Percentiles rank a stretch among this genome's conserved stretches.
Evolutionary conservation across 495 filamentous ascomycete genomes (phyloP).

Genomic region (Podospora pseudoanserina): DNA sequence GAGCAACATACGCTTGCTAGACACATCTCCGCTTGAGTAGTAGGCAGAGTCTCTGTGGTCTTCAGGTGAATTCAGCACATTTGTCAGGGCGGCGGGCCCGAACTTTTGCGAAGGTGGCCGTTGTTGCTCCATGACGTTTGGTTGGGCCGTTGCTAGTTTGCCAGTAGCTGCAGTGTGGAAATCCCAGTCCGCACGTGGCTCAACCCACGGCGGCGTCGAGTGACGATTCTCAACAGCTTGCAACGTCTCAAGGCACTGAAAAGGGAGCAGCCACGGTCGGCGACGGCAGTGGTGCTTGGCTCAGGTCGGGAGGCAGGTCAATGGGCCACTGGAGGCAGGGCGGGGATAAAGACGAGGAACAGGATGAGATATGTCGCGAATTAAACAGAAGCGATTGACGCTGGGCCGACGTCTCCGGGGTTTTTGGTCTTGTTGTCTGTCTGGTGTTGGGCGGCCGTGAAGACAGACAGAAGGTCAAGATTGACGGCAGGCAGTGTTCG

Average conservation of each 20-base stretch:
- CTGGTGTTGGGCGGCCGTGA: neutral
- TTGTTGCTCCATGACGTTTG: constrained; percentile 35
- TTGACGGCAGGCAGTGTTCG: neutral
- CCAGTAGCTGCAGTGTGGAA: constrained; percentile 7
- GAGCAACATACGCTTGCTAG: constrained; percentile 50
- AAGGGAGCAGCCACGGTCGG: constrained; percentile 10
- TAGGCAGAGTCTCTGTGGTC: constrained; percentile 55
- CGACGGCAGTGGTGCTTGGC: neutral
- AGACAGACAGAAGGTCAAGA: constrained; percentile 1
- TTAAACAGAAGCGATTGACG: neutral
- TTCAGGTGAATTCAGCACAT: constrained; percentile 48
- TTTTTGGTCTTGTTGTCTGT: neutral
- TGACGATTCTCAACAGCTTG: neutral
- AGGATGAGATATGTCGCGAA: neutral
- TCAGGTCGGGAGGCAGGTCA: neutral
- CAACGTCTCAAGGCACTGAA: neutral
- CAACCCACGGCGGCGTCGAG: neutral
- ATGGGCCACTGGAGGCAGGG: neutral
- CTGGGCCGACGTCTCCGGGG: neutral
- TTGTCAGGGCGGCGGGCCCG: constrained; percentile 42
- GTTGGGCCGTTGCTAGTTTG: constrained; percentile 1
- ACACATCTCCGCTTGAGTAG: constrained; percentile 51
- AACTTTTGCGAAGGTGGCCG: constrained; percentile 46
- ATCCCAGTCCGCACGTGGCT: constrained; percentile 5
- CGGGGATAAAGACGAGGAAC: neutral